Base-by-base conservation (phyloP, 768 basidiomycete species). In the Lentinula sp. region DNA sequence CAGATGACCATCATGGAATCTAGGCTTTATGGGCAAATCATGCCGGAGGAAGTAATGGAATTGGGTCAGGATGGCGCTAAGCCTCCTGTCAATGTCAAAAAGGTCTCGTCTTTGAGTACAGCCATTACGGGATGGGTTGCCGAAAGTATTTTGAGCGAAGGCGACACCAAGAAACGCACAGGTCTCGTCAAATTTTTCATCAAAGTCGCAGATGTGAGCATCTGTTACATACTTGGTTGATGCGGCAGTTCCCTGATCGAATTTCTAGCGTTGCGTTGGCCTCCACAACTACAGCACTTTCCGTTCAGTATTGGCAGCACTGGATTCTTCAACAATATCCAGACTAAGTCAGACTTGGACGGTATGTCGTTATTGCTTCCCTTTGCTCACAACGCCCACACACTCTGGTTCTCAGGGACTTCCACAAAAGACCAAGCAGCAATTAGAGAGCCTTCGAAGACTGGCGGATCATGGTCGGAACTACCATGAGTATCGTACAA, bases 1-100 rank as follows among this genome's bases (percentile, higher is more conserved):
- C 97, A 99, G 74, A 70, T 98, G 66, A 97, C 96, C 16, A 83
- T 95, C 65, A 91, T 95, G 88, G 97, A 99, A 71, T 90, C 87
- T 65, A 84, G 84, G 61, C 73, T 97, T 49, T 98, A 95, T 70
- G 87, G 90, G 64, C 83, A 85, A 57, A 93, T 98, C 64, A 84
- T 82, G 59, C 85, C 95, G 0, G 91, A 94, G 65, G 97, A 98
- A 71, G 80, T 99, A 50, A 72, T 99, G 62, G 90, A 93, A 73
- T 85, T 85, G 10, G 91, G 89, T 3, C 86, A 91, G 69, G 85
- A 88, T 62, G 84, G 85, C 63, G 80, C 78, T 40, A 79, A 80
- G 67, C 77, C 84, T 6, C 82, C 86, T 18, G 72, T 81, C 54
- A 90, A 90, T 65, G 87, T 98, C 49, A 89, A 84, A 70, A 89